Conservation (phyloP, 2,329 filamentous ascomycete genomes). For the Didymella glomerata region DNA sequence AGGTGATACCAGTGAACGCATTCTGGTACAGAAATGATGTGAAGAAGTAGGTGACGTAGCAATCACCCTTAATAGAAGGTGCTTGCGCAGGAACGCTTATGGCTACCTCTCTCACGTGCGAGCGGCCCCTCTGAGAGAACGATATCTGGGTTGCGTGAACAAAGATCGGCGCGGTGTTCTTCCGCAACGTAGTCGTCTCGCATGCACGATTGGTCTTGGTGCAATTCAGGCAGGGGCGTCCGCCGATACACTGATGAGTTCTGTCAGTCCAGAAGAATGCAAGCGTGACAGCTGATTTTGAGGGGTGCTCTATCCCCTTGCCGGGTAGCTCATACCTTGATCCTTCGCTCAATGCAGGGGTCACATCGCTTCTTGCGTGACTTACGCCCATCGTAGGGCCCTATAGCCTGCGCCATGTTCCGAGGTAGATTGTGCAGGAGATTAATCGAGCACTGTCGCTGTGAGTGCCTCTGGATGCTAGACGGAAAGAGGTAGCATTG, state of each 20-base stretch:
- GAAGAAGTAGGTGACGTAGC: conserved; percentile 35
- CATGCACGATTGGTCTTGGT: conserved; percentile 29
- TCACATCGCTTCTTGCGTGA: conserved; percentile 38
- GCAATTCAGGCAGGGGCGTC: conserved; percentile 34
- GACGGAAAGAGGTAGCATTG: conserved; percentile 9
- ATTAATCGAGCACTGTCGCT: neutral
- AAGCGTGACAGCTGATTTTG: neutral
- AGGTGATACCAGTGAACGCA: conserved; percentile 18
- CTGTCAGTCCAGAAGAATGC: neutral
- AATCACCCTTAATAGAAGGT: neutral
- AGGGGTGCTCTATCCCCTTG: neutral
- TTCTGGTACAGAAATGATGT: conserved; percentile 36
- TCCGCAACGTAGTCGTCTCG: conserved; percentile 10
- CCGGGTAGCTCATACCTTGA: conserved; percentile 26
- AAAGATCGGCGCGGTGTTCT: conserved; percentile 26
- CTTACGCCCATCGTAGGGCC: conserved; percentile 42
- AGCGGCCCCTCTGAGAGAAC: neutral
- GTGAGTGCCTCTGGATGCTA: neutral
- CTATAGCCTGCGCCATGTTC: conserved; percentile 29
- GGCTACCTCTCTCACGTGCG: neutral
- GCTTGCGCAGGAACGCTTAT: neutral
- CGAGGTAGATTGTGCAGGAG: neutral
- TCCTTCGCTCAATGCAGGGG: conserved; percentile 37
- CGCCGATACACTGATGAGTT: conserved; percentile 33
- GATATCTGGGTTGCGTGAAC: conserved; percentile 19